phyloP scores from a whole-genome alignment of 805 yeast genomes.

The Saturnispora diversa region DNA sequence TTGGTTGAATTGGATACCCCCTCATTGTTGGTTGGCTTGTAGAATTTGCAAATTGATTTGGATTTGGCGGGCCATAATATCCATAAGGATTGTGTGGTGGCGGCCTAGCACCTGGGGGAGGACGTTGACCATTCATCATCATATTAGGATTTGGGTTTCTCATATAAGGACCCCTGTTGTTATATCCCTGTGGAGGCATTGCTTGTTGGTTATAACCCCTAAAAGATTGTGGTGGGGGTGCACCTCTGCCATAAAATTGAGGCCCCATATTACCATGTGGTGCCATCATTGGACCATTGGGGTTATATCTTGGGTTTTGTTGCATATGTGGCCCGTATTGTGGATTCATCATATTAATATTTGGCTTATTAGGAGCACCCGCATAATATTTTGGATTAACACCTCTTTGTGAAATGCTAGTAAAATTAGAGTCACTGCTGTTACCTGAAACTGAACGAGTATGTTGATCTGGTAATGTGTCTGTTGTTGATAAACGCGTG shows the following conservation, averaged over 20 bases:
- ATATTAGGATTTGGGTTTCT: conserved; percentile 6
- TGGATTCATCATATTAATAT: background rate
- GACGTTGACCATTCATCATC: conserved; percentile 1
- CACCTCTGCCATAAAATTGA: background rate
- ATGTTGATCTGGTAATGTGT: conserved; percentile 1
- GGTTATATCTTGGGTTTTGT: background rate
- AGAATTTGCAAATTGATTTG: conserved; percentile 5
- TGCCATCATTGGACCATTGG: background rate
- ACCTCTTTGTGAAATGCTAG: conserved; percentile 73
- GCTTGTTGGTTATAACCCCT: conserved; percentile 8
- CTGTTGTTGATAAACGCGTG: background rate
- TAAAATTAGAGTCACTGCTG: conserved; percentile 46
- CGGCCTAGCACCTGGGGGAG: background rate
- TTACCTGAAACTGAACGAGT: conserved; percentile 2
- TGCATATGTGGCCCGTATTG: conserved; percentile 3
- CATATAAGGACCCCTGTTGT: conserved; percentile 3
- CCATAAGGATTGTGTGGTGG: conserved; percentile 9
- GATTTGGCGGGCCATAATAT: too few relatives aligned
- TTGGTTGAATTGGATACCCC: background rate
- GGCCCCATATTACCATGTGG: too few relatives aligned
- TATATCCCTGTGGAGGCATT: conserved; percentile 11
- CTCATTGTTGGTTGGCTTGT: conserved; percentile 11
- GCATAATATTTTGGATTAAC: conserved; percentile 50
- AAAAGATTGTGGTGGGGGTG: background rate
- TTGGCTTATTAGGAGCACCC: conserved; percentile 22